phyloP scores from a whole-genome alignment of 495 filamentous ascomycete genomes.

The Xylaria castorea region DNA sequence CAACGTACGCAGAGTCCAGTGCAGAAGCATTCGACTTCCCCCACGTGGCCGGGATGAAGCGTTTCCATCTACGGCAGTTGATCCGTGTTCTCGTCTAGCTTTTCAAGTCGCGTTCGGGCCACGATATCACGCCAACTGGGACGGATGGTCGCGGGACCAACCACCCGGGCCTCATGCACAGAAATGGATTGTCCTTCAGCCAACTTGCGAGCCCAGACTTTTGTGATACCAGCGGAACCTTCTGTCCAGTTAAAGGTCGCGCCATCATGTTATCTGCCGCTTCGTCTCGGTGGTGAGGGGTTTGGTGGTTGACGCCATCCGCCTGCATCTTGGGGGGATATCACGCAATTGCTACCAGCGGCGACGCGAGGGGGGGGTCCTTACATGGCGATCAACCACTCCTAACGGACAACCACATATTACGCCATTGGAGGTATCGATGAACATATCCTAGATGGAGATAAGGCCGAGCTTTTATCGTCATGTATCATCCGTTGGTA shows the following conservation, averaged over 20 bases:
- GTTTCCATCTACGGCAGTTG: not conserved
- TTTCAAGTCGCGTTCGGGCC: constrained; percentile 2
- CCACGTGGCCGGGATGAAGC: not conserved
- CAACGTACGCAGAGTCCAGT: not conserved
- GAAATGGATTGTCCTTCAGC: not conserved
- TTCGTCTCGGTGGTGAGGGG: constrained; percentile 13
- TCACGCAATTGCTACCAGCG: constrained; percentile 25
- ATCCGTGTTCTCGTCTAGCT: not conserved
- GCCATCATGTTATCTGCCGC: constrained; percentile 6
- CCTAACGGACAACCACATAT: constrained; percentile 9
- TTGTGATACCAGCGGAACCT: not conserved
- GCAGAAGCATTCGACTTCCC: not conserved
- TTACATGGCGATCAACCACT: constrained; percentile 23
- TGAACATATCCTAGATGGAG: constrained; percentile 17
- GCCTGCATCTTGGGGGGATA: constrained; percentile 24
- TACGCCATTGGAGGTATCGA: constrained; percentile 27
- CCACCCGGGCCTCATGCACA: constrained; percentile 8
- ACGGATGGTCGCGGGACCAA: not conserved
- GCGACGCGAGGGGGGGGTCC: not conserved
- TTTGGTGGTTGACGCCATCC: constrained; percentile 30
- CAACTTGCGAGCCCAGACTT: not conserved
- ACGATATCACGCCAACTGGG: constrained; percentile 7
- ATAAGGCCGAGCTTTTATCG: constrained; percentile 12
- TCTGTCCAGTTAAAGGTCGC: constrained; percentile 6
- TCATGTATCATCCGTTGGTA: not conserved